Percentiles rank a stretch among this genome's conserved stretches.
These are phyloP conservation scores for Naganishia randhawae DNA, from an alignment of 768 basidiomycete genomes.

Conservation along the genomic window DNA sequence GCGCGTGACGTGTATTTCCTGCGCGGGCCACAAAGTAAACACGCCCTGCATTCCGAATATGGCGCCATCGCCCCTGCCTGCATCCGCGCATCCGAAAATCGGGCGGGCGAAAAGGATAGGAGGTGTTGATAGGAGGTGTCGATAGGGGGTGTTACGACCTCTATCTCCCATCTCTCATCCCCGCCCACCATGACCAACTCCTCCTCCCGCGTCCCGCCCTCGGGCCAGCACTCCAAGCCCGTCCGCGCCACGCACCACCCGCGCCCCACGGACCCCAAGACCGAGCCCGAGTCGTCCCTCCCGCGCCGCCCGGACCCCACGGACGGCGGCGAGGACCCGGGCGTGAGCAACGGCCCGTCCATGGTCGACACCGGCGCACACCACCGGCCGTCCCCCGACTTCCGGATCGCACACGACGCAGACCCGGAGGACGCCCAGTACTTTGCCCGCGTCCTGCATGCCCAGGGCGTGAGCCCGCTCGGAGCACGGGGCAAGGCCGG, in stretches of 20 bases:
- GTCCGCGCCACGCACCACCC: background rate
- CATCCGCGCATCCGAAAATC: no score
- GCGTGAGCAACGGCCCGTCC: slow-evolving; percentile 40
- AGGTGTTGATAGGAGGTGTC: no score
- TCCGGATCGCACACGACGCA: slow-evolving; percentile 30
- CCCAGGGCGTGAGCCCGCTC: slow-evolving; percentile 32
- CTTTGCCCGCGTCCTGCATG: slow-evolving; percentile 36
- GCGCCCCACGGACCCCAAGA: slow-evolving; percentile 17
- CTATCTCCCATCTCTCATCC: background rate
- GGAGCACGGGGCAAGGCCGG: slow-evolving; percentile 34
- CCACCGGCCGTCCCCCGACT: slow-evolving; percentile 24
- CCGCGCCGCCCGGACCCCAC: slow-evolving; percentile 1
- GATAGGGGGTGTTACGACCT: no score
- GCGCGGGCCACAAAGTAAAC: no score
- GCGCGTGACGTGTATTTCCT: no score
- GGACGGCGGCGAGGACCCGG: slow-evolving; percentile 23
- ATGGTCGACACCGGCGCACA: slow-evolving; percentile 36
- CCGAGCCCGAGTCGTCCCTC: slow-evolving; percentile 26
- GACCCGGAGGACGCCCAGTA: slow-evolving; percentile 33
- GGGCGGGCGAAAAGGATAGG: no score
- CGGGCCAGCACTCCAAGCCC: background rate
- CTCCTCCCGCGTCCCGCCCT: slow-evolving; percentile 6
- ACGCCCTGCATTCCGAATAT: no score
- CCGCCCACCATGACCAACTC: slow-evolving; percentile 10
- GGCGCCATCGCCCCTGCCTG: no score